Base-by-base conservation (phyloP, 768 basidiomycete genomes). In the Boletus vinaceobasis region DNA sequence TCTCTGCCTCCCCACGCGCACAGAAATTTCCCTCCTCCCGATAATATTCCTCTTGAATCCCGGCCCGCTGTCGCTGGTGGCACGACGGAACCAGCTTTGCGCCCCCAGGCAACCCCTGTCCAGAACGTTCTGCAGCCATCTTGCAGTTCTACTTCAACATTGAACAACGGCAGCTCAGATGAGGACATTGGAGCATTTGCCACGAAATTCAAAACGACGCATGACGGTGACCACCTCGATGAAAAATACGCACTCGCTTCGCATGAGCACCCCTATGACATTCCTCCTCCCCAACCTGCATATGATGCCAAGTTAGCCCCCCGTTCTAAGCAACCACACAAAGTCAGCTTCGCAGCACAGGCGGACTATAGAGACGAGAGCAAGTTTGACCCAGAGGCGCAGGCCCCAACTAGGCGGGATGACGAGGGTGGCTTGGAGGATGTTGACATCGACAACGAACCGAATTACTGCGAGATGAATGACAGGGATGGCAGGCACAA, bases 181-280 rank as follows among this genome's bases (percentile, higher is more conserved):
- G 57, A 53, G 10, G 64, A 63, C 19, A 21, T 53, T 26, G 59
- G 61, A 45, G 57, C 27, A 27, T 60, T 59, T 14, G 61, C 55
- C 49, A 59, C 52, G 48, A 60, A 56, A 6, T 50, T 63, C 21
- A 33, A 36, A 14, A 10, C 56, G 11, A 63, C 40, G 50, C 51
- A 57, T 21, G 48, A 58, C 56, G 39, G 52, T 7, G 52, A 65
- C 27, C 69, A 73, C 23, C 53, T 65, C n/a, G 64, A 76, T 50
- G 66, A 71, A 56, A 76, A 71, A 63, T 81, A 74, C 53, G 75
- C 81, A 1, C 65, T 83, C 43, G 79, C 82, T 17, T 82, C 83
- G 4, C 80, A 83, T 69, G 71, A 76, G 46, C 83, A 86, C 57
- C 84, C 85, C 10, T 78, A 84, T 58, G 82, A 85, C 43, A 84